Evolutionary conservation across 2,329 filamentous ascomycete genomes (phyloP).

Genomic region (Clonostachys chloroleuca): DNA sequence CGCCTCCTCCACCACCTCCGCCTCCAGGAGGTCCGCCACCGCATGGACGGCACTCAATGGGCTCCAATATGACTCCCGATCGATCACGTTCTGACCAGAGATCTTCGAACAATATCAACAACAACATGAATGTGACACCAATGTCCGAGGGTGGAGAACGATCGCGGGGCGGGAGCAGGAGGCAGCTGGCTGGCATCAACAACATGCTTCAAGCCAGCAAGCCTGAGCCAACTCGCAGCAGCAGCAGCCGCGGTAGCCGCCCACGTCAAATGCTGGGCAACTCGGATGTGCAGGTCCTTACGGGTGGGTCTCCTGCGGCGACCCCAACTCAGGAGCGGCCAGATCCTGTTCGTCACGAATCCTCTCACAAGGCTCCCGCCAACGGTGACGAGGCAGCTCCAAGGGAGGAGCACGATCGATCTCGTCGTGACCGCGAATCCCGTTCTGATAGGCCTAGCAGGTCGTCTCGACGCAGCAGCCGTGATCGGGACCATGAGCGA

Average conservation of each 20-base stretch:
- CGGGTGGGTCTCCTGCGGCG: constrained; percentile 44
- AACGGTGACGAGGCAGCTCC: constrained; percentile 21
- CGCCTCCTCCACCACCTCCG: constrained; percentile 12
- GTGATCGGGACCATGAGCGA: constrained; percentile 45
- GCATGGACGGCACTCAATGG: constrained; percentile 21
- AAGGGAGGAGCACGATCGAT: constrained; percentile 32
- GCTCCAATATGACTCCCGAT: constrained; percentile 21
- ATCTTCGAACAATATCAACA: not conserved
- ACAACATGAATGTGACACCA: not conserved
- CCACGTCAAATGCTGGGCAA: constrained; percentile 39
- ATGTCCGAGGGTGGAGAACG: constrained; percentile 21
- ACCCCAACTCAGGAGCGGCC: constrained; percentile 44
- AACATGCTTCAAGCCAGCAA: constrained; percentile 44
- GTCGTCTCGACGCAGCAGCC: constrained; percentile 42
- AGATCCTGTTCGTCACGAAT: constrained; percentile 34
- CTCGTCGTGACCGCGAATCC: constrained; percentile 35
- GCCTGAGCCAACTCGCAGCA: constrained; percentile 22
- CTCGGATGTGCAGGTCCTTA: constrained; percentile 52
- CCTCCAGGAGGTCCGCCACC: constrained; percentile 19
- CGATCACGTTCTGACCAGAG: constrained; percentile 9
- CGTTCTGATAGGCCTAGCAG: constrained; percentile 32
- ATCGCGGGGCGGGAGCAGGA: constrained; percentile 32
- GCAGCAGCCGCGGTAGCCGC: constrained; percentile 25
- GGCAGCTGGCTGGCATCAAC: constrained; percentile 57
- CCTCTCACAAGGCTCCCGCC: constrained; percentile 21